A percentile compares a stretch with the other conserved stretches of the same genome.
Conservation (phyloP, 2,329 filamentous ascomycete genomes). For the Cladobotryum mycophilum region DNA sequence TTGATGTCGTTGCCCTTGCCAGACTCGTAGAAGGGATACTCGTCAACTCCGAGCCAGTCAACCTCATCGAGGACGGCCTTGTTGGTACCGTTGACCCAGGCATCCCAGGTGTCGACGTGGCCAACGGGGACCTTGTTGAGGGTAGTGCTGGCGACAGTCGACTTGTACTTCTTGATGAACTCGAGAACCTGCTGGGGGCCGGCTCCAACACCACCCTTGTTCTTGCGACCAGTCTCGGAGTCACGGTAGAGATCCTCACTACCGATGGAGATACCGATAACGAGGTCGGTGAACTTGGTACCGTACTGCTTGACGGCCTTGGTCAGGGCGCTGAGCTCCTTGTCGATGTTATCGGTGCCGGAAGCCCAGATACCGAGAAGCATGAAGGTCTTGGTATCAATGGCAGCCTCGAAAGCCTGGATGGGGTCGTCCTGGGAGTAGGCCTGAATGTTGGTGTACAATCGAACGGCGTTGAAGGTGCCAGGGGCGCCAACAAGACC, state of each 20-base stretch:
- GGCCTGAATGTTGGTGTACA: conserved; percentile 63
- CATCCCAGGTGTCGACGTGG: conserved; percentile 64
- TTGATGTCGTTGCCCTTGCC: conserved; percentile 50
- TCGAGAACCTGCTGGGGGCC: conserved; percentile 52
- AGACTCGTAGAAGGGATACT: conserved; percentile 61
- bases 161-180: conserved; percentile 61
- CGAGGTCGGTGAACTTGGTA: conserved; percentile 45
- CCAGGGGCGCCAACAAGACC: conserved; percentile 37
- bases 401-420: conserved; percentile 69
- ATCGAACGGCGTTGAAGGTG: conserved; percentile 52
- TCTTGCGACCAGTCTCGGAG: conserved; percentile 54
- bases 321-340: conserved; percentile 55
- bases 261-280: conserved; percentile 60
- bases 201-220: conserved; percentile 55
- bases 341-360: conserved; percentile 47
- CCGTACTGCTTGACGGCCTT: conserved; percentile 50
- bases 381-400: conserved; percentile 52
- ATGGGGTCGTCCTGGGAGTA: conserved; percentile 68
- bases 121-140: conserved; percentile 48
- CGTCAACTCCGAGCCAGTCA: conserved; percentile 60
- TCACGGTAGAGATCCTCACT: conserved; percentile 62
- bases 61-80: conserved; percentile 53
- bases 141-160: conserved; percentile 43
- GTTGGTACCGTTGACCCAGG: conserved; percentile 55
- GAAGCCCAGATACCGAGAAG: conserved; percentile 61